Evolutionary conservation across 139 green algal species (phyloP).

Genomic region (Pseudopediastrum boryanum): DNA sequence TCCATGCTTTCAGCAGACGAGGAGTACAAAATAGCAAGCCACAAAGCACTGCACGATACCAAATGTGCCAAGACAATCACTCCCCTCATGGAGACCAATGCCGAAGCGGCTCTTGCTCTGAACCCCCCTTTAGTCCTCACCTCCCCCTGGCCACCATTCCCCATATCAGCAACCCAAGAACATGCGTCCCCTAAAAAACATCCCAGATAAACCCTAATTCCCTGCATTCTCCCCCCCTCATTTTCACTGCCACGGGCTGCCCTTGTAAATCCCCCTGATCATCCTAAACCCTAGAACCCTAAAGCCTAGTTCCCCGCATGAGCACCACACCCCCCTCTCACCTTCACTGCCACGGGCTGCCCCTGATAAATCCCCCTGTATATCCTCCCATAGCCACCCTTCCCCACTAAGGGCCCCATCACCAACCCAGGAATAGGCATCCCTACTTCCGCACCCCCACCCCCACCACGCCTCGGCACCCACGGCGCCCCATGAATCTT

Average conservation of each 20-base stretch:
- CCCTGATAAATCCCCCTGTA: constrained; percentile 45
- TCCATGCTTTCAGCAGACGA: no score
- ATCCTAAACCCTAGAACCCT: no score
- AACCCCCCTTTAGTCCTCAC: no score
- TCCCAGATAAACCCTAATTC: neutral
- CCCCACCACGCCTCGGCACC: neutral
- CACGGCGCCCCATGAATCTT: neutral
- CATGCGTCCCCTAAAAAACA: neutral
- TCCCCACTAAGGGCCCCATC: constrained; percentile 49
- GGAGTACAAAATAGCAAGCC: no score
- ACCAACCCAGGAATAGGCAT: constrained; percentile 36
- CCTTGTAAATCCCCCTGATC: no score
- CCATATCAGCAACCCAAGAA: no score
- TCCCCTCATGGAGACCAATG: no score
- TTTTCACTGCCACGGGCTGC: neutral
- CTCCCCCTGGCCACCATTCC: no score
- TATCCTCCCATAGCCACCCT: constrained; percentile 53
- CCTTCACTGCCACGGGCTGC: constrained; percentile 55
- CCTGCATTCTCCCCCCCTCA: neutral
- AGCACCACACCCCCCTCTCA: neutral
- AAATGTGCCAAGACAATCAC: neutral
- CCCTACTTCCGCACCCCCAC: neutral
- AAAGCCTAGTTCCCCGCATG: neutral
- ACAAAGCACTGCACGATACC: neutral
- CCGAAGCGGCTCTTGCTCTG: no score